Conservation (phyloP, 257 asterid genomes). For the Scutellaria barbata region DNA sequence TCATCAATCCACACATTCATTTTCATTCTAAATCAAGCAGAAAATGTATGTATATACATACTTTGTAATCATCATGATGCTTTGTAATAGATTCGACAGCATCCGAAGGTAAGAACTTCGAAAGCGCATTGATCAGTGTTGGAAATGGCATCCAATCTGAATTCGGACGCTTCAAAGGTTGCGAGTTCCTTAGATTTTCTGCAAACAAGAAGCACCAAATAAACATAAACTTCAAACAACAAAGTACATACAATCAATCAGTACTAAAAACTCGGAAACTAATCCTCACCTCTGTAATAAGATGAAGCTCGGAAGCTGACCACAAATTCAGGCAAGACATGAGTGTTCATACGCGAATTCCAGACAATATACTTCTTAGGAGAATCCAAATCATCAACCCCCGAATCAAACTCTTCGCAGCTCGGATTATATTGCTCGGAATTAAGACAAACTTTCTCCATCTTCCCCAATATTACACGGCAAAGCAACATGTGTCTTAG, state of each 20-base stretch:
- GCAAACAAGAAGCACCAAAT: conserved; percentile 8
- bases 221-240: not conserved
- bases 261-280: not conserved
- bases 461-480: conserved; percentile 62
- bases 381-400: conserved; percentile 51
- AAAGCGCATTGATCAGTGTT: conserved; percentile 41
- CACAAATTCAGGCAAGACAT: conserved; percentile 59
- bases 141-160: conserved; percentile 61
- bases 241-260: not conserved
- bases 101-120: conserved; percentile 51
- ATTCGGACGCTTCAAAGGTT: conserved; percentile 39
- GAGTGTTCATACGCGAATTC: conserved; percentile 64
- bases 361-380: conserved; percentile 61
- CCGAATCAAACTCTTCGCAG: conserved; percentile 59
- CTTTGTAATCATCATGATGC: conserved; percentile 50
- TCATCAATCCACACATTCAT: not conserved
- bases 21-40: not conserved
- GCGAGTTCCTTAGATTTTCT: conserved; percentile 34
- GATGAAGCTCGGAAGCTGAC: conserved; percentile 51
- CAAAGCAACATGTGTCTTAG: conserved; percentile 57
- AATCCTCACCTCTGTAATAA: conserved; percentile 41
- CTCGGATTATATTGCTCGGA: conserved; percentile 54
- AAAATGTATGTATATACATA: conserved; percentile 9
- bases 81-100: conserved; percentile 45
- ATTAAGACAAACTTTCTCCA: conserved; percentile 44